Conservation (phyloP, 2,329 filamentous ascomycete genomes). For the Fusarium pininemorale region DNA sequence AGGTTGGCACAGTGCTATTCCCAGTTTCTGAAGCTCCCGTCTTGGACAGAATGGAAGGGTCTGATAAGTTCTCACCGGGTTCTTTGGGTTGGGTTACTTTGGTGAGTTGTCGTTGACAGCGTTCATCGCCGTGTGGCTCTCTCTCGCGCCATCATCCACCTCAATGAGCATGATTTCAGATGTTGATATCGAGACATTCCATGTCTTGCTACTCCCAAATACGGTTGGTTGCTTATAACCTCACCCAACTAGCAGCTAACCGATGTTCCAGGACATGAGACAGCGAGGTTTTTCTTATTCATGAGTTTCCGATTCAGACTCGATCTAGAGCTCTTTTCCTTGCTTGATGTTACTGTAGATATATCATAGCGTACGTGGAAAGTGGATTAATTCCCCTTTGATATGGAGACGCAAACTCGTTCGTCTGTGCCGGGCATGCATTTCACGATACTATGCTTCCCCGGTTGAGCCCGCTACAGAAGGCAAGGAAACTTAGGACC, state of each 20-base stretch:
- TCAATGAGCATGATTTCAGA: conserved; percentile 29
- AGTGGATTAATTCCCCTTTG: conserved; percentile 16
- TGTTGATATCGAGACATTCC: conserved; percentile 8
- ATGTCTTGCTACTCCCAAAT: background rate
- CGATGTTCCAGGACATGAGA: conserved; percentile 10
- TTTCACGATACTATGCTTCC: conserved; percentile 18
- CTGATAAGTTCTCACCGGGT: conserved; percentile 27
- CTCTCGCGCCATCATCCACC: conserved; percentile 32
- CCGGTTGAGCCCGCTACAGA: background rate
- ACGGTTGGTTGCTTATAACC: background rate
- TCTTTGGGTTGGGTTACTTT: conserved; percentile 36
- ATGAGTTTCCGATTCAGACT: conserved; percentile 14
- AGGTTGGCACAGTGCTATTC: conserved; percentile 13
- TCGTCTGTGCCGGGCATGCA: background rate
- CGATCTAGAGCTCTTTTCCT: conserved; percentile 20
- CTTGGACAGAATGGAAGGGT: background rate
- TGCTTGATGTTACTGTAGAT: conserved; percentile 17
- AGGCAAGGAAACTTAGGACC: background rate
- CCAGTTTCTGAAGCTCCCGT: background rate
- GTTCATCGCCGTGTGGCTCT: conserved; percentile 21
- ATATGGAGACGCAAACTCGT: conserved; percentile 18
- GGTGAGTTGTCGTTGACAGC: conserved; percentile 21
- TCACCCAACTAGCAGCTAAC: background rate
- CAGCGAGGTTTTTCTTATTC: conserved; percentile 11
- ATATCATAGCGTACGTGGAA: conserved; percentile 14